These are phyloP conservation scores for Alternaria brassicicola DNA, from an alignment of 2,329 filamentous ascomycete genomes.

Conservation along the genomic window DNA sequence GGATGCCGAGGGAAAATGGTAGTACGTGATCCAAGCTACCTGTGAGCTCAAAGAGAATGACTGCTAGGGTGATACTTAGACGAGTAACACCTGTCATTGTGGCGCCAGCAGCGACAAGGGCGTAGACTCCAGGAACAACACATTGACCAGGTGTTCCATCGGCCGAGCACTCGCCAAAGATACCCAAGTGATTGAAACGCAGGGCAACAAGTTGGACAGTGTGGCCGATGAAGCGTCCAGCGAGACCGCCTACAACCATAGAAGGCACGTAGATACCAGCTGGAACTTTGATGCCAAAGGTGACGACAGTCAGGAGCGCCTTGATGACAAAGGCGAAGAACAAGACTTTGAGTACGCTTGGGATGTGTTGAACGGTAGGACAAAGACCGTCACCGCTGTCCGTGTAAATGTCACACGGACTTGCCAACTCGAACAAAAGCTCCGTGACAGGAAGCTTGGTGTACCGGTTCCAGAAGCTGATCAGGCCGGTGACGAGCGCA, in stretches of 20 bases:
- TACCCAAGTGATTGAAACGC: slow-evolving; percentile 69
- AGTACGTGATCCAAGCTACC: slow-evolving; percentile 94
- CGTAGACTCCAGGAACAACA: slow-evolving; percentile 96
- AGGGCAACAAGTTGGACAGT: slow-evolving; percentile 81
- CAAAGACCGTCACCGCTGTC: slow-evolving; percentile 77
- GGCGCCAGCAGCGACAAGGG: slow-evolving; percentile 89
- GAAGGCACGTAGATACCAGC: slow-evolving; percentile 97
- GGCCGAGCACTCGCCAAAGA: slow-evolving; percentile 77
- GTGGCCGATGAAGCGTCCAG: slow-evolving; percentile 88
- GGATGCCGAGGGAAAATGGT: slow-evolving; percentile 88
- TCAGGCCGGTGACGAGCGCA: slow-evolving; percentile 79
- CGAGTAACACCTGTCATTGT: slow-evolving; percentile 98
- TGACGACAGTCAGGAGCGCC: slow-evolving; percentile 83
- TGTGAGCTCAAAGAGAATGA: slow-evolving; percentile 95
- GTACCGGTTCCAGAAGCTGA: slow-evolving; percentile 92
- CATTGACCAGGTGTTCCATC: slow-evolving; percentile 75
- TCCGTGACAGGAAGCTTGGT: slow-evolving; percentile 90
- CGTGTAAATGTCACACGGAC: slow-evolving; percentile 78
- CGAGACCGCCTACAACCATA: slow-evolving; percentile 95
- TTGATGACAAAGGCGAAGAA: slow-evolving; percentile 86
- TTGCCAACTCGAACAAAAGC: slow-evolving; percentile 86
- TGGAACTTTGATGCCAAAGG: slow-evolving; percentile 95
- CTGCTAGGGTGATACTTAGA: slow-evolving; percentile 88
- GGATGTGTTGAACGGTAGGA: slow-evolving; percentile 77
- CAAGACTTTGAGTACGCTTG: slow-evolving; percentile 73